Base-by-base conservation (phyloP, 2,329 filamentous ascomycete genomes). In the Curvularia sp. region DNA sequence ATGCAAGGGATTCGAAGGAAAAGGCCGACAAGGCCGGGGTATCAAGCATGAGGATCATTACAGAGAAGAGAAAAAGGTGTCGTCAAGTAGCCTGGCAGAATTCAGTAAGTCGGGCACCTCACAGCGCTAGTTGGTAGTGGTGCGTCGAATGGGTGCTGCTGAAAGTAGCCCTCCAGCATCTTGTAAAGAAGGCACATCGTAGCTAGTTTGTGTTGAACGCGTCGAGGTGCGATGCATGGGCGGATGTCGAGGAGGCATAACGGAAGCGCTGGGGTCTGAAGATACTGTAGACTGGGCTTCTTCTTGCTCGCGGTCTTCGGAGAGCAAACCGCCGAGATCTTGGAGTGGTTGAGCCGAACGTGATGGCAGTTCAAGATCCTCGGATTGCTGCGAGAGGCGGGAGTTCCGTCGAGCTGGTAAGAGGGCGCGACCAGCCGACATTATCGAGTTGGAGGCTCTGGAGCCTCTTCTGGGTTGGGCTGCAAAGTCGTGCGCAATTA, bases 401-500 rank as follows among this genome's bases (percentile, higher is more conserved):
- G 74, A 75, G 18, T 70, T 66, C 8, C 74, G 72, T 39, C 71
- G 71, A 39, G 61, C 67, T 46, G 67, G 62, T 15, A 68, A 65
- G 38, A 68, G 65, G 38, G 66, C 46, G 39, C 74, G 73, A 10
- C 62, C 61, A 18, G 65, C 73, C 12, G 67, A 53, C 24, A 64
- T 55, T 4, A 71, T 38, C 1, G 65, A 61, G 38, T 63, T 73
- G 2, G 74, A 75, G 18, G 73, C 67, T 64, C 74, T 66, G 22
- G 74, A 76, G 2, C 68, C 66, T 52, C 72, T 63, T 38, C 74
- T 62, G 10, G 69, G 68, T 38, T 72, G 69, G 12, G 69, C 49
- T 9, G 76, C 79, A 55, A 82, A 82, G 58, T 82, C 80, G 43
- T 81, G 76, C 10, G 76, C 65, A 33, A 73, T 72, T 15, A 78